These are phyloP conservation scores for Kockiozyma suomiensis DNA, from an alignment of 805 yeast species.

Conservation along the genomic window DNA sequence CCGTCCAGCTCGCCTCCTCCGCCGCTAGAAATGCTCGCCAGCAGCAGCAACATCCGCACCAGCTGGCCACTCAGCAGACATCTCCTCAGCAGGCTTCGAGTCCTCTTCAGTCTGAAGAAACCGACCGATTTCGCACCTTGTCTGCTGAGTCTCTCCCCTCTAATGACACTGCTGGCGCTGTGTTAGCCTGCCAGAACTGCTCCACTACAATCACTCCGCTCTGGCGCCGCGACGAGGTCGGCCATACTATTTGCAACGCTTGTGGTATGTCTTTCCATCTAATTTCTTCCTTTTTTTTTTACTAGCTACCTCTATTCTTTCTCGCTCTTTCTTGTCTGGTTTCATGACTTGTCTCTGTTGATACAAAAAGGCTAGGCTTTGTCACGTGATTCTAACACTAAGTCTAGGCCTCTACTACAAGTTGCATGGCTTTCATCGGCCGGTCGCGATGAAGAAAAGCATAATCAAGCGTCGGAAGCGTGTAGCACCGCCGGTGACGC, in stretches of 20 bases:
- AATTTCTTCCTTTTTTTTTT: background rate
- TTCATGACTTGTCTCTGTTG: background rate
- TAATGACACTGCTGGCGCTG: slow-evolving; percentile 42
- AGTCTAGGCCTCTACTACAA: slow-evolving; percentile 57
- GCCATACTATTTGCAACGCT: slow-evolving; percentile 85
- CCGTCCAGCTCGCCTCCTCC: slow-evolving; percentile 27
- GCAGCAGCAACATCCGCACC: slow-evolving; percentile 3
- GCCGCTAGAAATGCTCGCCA: slow-evolving; percentile 1
- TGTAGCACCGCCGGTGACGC: slow-evolving; percentile 36
- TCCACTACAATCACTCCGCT: slow-evolving; percentile 83
- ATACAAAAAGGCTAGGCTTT: background rate
- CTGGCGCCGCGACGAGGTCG: slow-evolving; percentile 81
- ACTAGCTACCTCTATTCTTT: background rate
- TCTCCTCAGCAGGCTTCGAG: background rate
- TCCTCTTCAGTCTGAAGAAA: background rate
- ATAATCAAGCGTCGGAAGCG: slow-evolving; percentile 77
- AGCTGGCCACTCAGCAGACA: slow-evolving; percentile 5
- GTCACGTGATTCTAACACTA: slow-evolving; percentile 12
- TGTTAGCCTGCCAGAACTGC: slow-evolving; percentile 81
- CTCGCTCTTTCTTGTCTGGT: background rate
- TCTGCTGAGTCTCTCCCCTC: background rate
- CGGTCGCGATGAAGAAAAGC: slow-evolving; percentile 69
- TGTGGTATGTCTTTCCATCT: slow-evolving; percentile 54
- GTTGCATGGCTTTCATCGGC: slow-evolving; percentile 76
- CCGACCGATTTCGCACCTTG: background rate